Base-by-base conservation (phyloP, 768 basidiomycete genomes). In the Russula ochroleuca region DNA sequence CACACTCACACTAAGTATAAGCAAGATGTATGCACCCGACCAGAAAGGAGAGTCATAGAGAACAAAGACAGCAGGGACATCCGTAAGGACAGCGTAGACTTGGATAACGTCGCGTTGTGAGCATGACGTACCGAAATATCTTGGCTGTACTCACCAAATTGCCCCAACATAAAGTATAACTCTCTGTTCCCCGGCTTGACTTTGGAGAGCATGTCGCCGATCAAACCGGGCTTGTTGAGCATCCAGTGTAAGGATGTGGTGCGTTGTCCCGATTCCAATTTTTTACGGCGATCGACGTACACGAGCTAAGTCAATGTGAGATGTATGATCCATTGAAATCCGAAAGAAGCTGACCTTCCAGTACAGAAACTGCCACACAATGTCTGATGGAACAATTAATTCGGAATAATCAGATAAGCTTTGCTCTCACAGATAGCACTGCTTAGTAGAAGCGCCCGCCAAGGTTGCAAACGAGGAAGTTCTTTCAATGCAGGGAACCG, bases 291-390 rank as follows among this genome's bases (percentile, higher is more conserved):
- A 66, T 96, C 88, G 63, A 96, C 81, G 47, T 96, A 82, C 55
- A 98, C 84, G 73, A 96, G 92, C 85, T 90, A 63, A 50, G 59
- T 40, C 23, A 52, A 25, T 53, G 49, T 62, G 54, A 9, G 49
- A 35, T 40, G 14, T 55, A 40, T 45, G 28, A 47, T 14, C 3
- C 31, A 57, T 57, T 7, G 38, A 25, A 55, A 35, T 21, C 10
- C 6, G 2, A 17, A 50, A 21, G 57, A 56, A 43, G 25, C 65
- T n/a, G 66, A 85, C 88, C 80, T 97, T 96, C 89, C 92, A 98
- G 71, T 98, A 98, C 33, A 94, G 75, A 35, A 87, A 71, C 78
- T 98, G 96, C 96, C 96, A 98, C 38, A 91, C 80, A 40, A 92
- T 77, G 74, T 97, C 95, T 98, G 67, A 31, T 15, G 68, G 5